Conservation (phyloP, 1,139 yeast genomes). For the Protomyces inouyei region DNA sequence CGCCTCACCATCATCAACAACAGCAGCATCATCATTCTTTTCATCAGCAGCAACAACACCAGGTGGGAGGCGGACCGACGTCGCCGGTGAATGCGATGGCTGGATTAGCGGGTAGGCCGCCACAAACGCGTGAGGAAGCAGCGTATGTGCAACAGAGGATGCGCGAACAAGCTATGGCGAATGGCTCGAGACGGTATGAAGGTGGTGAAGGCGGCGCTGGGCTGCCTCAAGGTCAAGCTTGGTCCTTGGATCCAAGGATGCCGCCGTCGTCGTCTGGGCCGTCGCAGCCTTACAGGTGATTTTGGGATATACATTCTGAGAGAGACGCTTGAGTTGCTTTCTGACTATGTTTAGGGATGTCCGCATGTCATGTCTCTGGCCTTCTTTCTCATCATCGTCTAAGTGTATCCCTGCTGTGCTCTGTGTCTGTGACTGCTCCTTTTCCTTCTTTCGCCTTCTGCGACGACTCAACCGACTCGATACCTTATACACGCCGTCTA, state of each 20-base stretch:
- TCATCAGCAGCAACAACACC: background rate
- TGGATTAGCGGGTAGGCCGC: background rate
- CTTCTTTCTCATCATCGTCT: background rate
- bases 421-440: background rate
- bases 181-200: background rate
- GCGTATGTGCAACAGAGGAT: background rate
- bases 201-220: background rate
- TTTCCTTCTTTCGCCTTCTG: background rate
- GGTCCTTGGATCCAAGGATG: background rate
- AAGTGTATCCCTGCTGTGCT: background rate
- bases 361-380: background rate
- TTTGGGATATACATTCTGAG: too few species aligned
- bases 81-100: background rate
- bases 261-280: background rate
- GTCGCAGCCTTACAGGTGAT: background rate
- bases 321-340: too few species aligned
- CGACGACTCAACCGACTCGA: background rate
- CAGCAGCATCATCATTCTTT: background rate
- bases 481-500: background rate
- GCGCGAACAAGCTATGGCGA: background rate
- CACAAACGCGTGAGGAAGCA: background rate
- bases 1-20: background rate
- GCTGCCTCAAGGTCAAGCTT: background rate
- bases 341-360: background rate
- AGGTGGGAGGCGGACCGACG: background rate